Conservation (phyloP, 345 rosid species). For the Erysimum cheiranthoides region DNA sequence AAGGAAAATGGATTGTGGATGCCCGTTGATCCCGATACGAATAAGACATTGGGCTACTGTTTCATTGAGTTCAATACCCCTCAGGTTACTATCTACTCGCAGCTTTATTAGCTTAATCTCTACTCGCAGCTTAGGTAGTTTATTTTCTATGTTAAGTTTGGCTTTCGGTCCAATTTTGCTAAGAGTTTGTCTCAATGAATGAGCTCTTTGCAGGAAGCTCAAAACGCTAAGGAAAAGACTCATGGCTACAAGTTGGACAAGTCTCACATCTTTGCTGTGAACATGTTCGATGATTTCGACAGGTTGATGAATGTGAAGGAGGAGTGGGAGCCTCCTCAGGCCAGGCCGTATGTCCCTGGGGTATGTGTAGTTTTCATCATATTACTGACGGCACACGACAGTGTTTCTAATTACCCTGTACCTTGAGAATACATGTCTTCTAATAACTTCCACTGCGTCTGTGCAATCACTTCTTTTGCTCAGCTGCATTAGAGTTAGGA, state of each 20-base stretch:
- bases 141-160: too few species aligned
- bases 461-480: background rate
- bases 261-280: too few species aligned
- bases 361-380: conserved; percentile 44
- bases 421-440: background rate
- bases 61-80: too few species aligned
- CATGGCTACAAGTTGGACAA: too few species aligned
- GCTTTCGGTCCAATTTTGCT: too few species aligned
- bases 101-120: too few species aligned
- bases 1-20: too few species aligned
- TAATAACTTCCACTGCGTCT: background rate
- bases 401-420: background rate
- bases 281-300: conserved; percentile 9
- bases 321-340: conserved; percentile 81
- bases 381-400: background rate
- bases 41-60: too few species aligned
- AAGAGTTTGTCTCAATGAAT: background rate
- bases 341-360: conserved; percentile 74
- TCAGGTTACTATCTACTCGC: too few species aligned
- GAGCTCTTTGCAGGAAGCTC: background rate
- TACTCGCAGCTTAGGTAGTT: too few species aligned
- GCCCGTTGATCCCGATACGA: too few species aligned
- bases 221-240: background rate
- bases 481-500: conserved; percentile 1
- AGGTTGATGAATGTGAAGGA: conserved; percentile 63